Evolutionary conservation across 148 eudicot species (phyloP), one percentile per base, ranked within the genome.

Genomic region (Rheum nobile): DNA sequence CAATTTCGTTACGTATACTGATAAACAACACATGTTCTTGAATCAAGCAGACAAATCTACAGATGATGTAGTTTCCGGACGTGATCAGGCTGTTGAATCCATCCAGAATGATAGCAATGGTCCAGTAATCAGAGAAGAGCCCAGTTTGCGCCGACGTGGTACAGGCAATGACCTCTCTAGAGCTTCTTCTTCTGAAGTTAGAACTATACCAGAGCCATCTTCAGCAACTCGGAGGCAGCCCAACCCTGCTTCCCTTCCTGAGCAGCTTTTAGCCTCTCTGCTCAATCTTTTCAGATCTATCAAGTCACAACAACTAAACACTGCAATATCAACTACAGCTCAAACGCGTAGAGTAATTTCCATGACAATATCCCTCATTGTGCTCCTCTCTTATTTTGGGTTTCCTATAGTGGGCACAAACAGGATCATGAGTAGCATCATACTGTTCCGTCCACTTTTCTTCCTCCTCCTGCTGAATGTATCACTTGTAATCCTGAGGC

Each of bases 381-480:
- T 89, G 48, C 79, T 87, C 59, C 74, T 91, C 74, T 86, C 92
- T 57, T 82, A 75, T 47, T 71, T 80, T 19, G 88, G 90, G 47
- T 87, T 93, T 42, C 96, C 98, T 28, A 72, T 89, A 31, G 77
- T 93, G 31, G 84, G 92, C 75, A 78, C 39, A 37, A 37, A 79
- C 81, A 19, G 35, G 71, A 14, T 71, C 65, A 63, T 88, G 19
- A 84, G 76, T 81, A 77, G 83, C 54, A 74, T 84, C 74, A 63
- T 93, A 59, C 54, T 82, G 73, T 85, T 85, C 82, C 88, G 88
- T 70, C 98, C 98, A 0, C 78, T 93, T 50, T 77, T 86, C 75
- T 84, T 93, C 67, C 82, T 93, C 75, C 6, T 89, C 57, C 54
- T 93, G 71, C 84, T 91, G 72, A 86, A 89, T 61, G 75, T 89